phyloP scores from a whole-genome alignment of 140 eudicot genomes.

The Erigeron philadelphicus region DNA sequence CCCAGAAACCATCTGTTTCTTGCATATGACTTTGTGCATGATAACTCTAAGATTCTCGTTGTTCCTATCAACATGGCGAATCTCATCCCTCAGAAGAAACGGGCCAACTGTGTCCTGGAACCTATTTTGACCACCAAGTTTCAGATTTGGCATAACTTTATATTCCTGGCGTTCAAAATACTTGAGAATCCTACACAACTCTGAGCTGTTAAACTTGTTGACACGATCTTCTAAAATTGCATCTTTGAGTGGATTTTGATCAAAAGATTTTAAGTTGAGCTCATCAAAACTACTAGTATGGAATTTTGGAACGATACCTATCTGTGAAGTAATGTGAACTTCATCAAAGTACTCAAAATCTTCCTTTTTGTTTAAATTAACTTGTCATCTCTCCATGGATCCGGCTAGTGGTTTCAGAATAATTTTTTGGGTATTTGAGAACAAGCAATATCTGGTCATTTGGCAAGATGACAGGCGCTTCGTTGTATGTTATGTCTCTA shows the following conservation, averaged over 20 bases:
- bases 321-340: constrained; percentile 29
- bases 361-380: constrained; percentile 15
- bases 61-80: constrained; percentile 18
- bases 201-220: constrained; percentile 27
- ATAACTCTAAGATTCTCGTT: constrained; percentile 30
- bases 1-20: constrained; percentile 33
- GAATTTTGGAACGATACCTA: constrained; percentile 11
- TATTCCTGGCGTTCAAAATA: constrained; percentile 17
- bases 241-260: constrained; percentile 23
- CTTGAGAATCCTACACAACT: constrained; percentile 27
- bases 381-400: constrained; percentile 42
- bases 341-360: constrained; percentile 37
- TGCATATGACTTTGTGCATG: constrained; percentile 27
- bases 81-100: constrained; percentile 28
- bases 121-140: constrained; percentile 22
- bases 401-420: background rate
- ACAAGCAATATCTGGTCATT: constrained; percentile 31
- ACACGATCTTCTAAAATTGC: constrained; percentile 32
- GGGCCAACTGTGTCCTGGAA: constrained; percentile 32
- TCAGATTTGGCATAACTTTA: constrained; percentile 28
- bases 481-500: constrained; percentile 3
- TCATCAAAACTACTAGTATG: background rate
- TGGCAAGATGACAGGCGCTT: constrained; percentile 20
- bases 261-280: constrained; percentile 17
- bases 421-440: constrained; percentile 30